Percentiles rank a stretch among this genome's conserved stretches.
These are phyloP conservation scores for Ogataea dorogensis DNA, from an alignment of 805 yeast genomes.

Conservation along the genomic window DNA sequence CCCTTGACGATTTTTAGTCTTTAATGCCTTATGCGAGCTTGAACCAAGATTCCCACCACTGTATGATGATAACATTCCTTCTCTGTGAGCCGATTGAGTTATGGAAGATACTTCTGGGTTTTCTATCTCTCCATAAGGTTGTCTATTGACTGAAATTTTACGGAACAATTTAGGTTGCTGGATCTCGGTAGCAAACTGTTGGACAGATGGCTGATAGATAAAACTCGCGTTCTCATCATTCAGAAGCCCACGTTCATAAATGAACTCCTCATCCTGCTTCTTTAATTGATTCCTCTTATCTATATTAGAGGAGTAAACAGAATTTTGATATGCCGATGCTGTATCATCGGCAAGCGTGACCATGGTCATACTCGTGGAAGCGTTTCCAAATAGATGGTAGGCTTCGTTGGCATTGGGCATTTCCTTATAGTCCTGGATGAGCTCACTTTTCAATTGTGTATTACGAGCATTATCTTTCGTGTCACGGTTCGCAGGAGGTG, in stretches of 20 bases:
- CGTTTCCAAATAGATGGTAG: slow-evolving; percentile 9
- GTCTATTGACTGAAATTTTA: slow-evolving; percentile 14
- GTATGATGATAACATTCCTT: slow-evolving; percentile 1
- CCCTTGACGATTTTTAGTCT: slow-evolving; percentile 4
- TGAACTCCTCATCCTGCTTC: slow-evolving; percentile 30
- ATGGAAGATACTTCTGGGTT: slow-evolving; percentile 21
- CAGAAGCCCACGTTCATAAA: slow-evolving; percentile 15
- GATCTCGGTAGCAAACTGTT: background rate
- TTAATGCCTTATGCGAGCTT: background rate
- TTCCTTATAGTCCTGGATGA: slow-evolving; percentile 18
- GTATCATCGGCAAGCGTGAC: slow-evolving; percentile 17
- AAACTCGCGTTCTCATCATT: slow-evolving; percentile 16
- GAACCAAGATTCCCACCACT: background rate
- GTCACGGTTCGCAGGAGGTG: slow-evolving; percentile 1
- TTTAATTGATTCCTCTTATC: slow-evolving; percentile 12
- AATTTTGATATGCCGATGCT: slow-evolving; percentile 26
- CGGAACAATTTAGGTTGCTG: slow-evolving; percentile 15
- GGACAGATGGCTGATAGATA: slow-evolving; percentile 4
- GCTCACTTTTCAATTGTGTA: slow-evolving; percentile 20
- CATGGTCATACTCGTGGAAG: slow-evolving; percentile 13
- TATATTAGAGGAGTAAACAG: slow-evolving; percentile 23
- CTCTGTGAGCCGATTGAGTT: slow-evolving; percentile 9
- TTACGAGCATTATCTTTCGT: slow-evolving; percentile 6
- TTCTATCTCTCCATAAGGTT: slow-evolving; percentile 21
- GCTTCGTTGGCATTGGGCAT: slow-evolving; percentile 6